Percentiles rank a stretch among this genome's conserved stretches.
phyloP scores from a whole-genome alignment of 192 early-diverging fungal species.

The Mortierella claussenii region DNA sequence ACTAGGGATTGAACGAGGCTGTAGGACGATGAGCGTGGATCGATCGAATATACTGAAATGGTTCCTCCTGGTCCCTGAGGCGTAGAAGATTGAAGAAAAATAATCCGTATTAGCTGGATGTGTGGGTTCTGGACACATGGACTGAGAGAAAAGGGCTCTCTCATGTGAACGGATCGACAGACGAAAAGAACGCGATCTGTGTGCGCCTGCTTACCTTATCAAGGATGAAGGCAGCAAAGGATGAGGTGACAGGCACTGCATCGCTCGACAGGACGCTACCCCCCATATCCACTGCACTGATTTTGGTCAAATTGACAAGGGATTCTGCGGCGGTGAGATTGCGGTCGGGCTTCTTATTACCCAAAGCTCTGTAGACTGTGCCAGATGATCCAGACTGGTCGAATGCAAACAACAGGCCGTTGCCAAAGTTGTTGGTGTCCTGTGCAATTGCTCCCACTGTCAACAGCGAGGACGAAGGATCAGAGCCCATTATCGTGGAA shows the following conservation, averaged over 20 bases:
- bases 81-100: neutral
- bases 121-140: too few relatives aligned
- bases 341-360: slow-evolving; percentile 15
- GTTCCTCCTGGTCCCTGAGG: slow-evolving; percentile 18
- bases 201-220: slow-evolving; percentile 27
- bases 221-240: slow-evolving; percentile 36
- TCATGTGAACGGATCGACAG: too few relatives aligned
- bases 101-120: too few relatives aligned
- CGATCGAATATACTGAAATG: slow-evolving; percentile 25
- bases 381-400: slow-evolving; percentile 30
- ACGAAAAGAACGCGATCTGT: too few relatives aligned
- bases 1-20: slow-evolving; percentile 5
- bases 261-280: slow-evolving; percentile 4
- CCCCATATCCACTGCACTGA: slow-evolving; percentile 23
- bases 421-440: slow-evolving; percentile 20
- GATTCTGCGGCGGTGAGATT: slow-evolving; percentile 35
- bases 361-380: slow-evolving; percentile 10
- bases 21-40: slow-evolving; percentile 16
- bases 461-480: slow-evolving; percentile 12
- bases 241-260: slow-evolving; percentile 24
- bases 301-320: slow-evolving; percentile 10
- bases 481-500: slow-evolving; percentile 35
- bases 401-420: slow-evolving; percentile 25
- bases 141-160: too few relatives aligned
- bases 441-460: slow-evolving; percentile 46